A percentile compares a stretch with the other conserved stretches of the same genome.
These are phyloP conservation scores for Cladosporium sphaerospermum DNA, from an alignment of 2,329 filamentous ascomycete species.

Conservation along the genomic window DNA sequence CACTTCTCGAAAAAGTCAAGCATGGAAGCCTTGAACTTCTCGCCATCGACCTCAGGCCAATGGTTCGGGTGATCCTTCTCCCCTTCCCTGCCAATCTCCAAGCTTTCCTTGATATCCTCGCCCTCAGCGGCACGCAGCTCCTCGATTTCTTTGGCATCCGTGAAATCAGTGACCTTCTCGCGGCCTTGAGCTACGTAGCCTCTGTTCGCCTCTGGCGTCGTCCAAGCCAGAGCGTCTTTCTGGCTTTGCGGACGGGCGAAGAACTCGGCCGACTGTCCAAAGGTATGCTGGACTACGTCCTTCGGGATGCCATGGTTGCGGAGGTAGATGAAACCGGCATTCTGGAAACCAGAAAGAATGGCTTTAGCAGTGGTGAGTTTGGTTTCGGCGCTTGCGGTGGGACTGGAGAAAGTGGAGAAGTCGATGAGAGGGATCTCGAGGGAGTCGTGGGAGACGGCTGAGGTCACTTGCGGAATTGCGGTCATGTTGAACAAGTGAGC, in stretches of 20 bases:
- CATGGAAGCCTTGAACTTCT: slow-evolving; percentile 67
- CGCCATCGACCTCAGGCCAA: slow-evolving; percentile 63
- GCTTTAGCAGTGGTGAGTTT: slow-evolving; percentile 52
- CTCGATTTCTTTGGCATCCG: slow-evolving; percentile 48
- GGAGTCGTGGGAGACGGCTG: slow-evolving; percentile 3
- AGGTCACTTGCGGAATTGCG: neutral
- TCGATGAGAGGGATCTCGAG: slow-evolving; percentile 52
- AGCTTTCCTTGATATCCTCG: slow-evolving; percentile 48
- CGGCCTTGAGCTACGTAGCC: slow-evolving; percentile 47
- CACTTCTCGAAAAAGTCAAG: slow-evolving; percentile 67
- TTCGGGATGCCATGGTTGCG: slow-evolving; percentile 64
- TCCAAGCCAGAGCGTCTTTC: slow-evolving; percentile 63
- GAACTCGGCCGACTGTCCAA: slow-evolving; percentile 55
- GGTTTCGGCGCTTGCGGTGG: slow-evolving; percentile 9
- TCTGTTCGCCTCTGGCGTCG: slow-evolving; percentile 43
- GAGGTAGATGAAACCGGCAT: slow-evolving; percentile 79
- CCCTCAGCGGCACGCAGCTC: slow-evolving; percentile 43
- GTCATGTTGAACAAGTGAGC: neutral
- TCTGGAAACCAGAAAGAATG: slow-evolving; percentile 74
- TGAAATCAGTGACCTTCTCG: slow-evolving; percentile 60
- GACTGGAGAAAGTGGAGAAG: slow-evolving; percentile 61
- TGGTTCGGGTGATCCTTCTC: slow-evolving; percentile 62
- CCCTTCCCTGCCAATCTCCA: slow-evolving; percentile 57
- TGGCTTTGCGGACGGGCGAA: slow-evolving; percentile 55
- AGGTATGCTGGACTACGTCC: slow-evolving; percentile 41